Evolutionary conservation across 2,329 filamentous ascomycete species (phyloP).

Genomic region (Ascomycota sp.): DNA sequence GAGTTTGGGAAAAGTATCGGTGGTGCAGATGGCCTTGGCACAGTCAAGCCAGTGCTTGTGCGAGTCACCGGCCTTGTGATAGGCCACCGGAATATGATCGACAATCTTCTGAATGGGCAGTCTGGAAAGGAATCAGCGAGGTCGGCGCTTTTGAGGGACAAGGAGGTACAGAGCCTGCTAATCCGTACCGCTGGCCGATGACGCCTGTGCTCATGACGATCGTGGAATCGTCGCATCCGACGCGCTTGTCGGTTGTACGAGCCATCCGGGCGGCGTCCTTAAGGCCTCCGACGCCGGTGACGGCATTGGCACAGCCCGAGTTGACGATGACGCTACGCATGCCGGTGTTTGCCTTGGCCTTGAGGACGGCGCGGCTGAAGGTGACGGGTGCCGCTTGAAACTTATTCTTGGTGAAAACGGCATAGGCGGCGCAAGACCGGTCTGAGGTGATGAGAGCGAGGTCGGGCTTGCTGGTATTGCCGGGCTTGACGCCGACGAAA

Average conservation of each 20-base stretch:
- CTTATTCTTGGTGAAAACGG: slow-evolving; percentile 94
- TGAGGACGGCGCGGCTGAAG: slow-evolving; percentile 55
- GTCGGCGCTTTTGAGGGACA: not conserved
- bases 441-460: slow-evolving; percentile 78
- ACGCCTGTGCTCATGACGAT: slow-evolving; percentile 98
- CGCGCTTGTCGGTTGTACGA: slow-evolving; percentile 46
- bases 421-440: slow-evolving; percentile 65
- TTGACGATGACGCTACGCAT: slow-evolving; percentile 77
- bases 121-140: slow-evolving; percentile 10
- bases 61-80: slow-evolving; percentile 46
- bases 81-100: slow-evolving; percentile 57
- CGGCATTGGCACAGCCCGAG: slow-evolving; percentile 90
- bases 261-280: slow-evolving; percentile 82
- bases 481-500: slow-evolving; percentile 82
- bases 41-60: slow-evolving; percentile 76
- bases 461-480: slow-evolving; percentile 81
- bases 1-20: slow-evolving; percentile 95
- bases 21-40: slow-evolving; percentile 88
- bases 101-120: slow-evolving; percentile 85
- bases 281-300: slow-evolving; percentile 75
- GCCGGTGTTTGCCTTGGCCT: slow-evolving; percentile 43
- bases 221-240: slow-evolving; percentile 34
- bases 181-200: slow-evolving; percentile 63
- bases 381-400: slow-evolving; percentile 94
- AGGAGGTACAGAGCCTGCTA: not conserved